Evolutionary conservation across 2,329 filamentous ascomycete genomes (phyloP), one percentile per base, ranked within the genome.

Genomic region (Metarhizium sp.): DNA sequence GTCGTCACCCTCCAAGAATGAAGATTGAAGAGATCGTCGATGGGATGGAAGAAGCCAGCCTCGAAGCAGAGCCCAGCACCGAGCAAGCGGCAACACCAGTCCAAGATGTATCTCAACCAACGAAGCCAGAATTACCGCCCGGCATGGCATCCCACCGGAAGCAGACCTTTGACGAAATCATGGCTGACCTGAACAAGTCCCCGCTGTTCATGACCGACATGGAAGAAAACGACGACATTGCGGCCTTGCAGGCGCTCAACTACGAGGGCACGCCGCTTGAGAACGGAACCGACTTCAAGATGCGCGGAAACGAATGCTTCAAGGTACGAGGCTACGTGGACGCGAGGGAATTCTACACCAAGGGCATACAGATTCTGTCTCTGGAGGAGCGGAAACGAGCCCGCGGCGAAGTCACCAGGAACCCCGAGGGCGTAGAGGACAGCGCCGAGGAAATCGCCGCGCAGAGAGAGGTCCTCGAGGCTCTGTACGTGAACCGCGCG

Each of bases 191-290:
- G 46, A 81, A 82, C 68, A 76, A 77, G 67, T 80, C 77, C 36
- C 94, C 94, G 6, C 80, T 99, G 42, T 99, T 99, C 78, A 99
- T 99, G 94, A 97, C 91, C 34, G 86, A 89, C 62, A 78, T 96
- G 38, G 89, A 89, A 63, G 88, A 95, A 61, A 96, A 96, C 66
- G 78, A 87, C 59, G 85, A 88, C 62, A 77, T 96, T 0, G 91
- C 95, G 63, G 95, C 94, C 0, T 78, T 99, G 58, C 87, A 89
- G 67, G 92, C 94, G 0, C 76, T 99, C 43, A 90, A 90, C 34
- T 96, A 96, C 68, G 94, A 99, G 74, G 95, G 94, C 20, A 92
- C 91, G 8, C 84, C 89, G 51, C 79, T 85, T 10, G 92, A 97
- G 69, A 86, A 95, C 59, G 88, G 85, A 20, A 74, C 80, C 48